Conservation (phyloP, 192 early-diverging fungal species). For the Rhizophagus sp. region DNA sequence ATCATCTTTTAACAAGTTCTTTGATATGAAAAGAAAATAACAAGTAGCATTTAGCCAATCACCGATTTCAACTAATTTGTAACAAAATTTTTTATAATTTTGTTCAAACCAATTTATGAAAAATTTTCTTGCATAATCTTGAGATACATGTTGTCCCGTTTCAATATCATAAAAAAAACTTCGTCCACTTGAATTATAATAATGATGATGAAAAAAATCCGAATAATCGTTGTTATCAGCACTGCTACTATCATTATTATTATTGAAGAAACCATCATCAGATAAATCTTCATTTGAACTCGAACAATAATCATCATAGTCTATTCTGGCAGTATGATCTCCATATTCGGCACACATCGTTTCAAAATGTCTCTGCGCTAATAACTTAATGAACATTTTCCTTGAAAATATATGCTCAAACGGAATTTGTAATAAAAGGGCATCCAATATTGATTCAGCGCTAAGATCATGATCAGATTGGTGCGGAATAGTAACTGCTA, state of each 20-base stretch:
- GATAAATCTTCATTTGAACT: slow-evolving; percentile 15
- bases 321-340: slow-evolving; percentile 7
- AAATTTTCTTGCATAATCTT: slow-evolving; percentile 6
- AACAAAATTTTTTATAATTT: neutral
- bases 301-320: slow-evolving; percentile 13
- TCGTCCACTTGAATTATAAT: neutral
- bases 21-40: neutral
- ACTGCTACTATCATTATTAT: neutral
- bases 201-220: neutral
- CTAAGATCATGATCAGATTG: slow-evolving; percentile 4
- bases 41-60: neutral
- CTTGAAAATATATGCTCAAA: slow-evolving; percentile 7
- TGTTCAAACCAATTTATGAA: slow-evolving; percentile 15
- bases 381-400: neutral
- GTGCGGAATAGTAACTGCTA: neutral
- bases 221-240: neutral
- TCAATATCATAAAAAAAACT: slow-evolving; percentile 4
- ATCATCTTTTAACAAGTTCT: neutral
- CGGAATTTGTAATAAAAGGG: neutral
- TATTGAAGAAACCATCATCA: neutral
- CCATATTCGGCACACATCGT: neutral
- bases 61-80: neutral
- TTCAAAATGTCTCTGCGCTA: slow-evolving; percentile 11
- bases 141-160: neutral
- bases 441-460: slow-evolving; percentile 3